These are phyloP conservation scores for Fragaria vesca DNA, from an alignment of 306 rosid species.

Conservation along the genomic window DNA sequence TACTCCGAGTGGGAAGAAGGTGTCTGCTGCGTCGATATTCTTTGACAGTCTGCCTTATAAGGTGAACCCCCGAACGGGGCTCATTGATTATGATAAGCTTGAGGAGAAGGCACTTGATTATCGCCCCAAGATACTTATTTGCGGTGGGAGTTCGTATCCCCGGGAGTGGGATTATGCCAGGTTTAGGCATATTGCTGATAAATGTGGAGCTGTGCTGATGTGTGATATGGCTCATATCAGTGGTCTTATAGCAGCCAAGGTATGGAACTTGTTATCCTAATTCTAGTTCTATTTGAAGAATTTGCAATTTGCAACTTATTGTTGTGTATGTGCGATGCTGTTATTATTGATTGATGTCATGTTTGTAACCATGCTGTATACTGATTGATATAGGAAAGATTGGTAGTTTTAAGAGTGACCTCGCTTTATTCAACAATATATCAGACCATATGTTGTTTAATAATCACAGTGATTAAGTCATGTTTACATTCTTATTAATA, in stretches of 20 bases:
- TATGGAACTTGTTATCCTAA: constrained; percentile 17
- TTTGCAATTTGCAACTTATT: neutral
- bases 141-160: constrained; percentile 90
- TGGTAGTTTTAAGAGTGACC: neutral
- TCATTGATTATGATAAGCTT: constrained; percentile 71
- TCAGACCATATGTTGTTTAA: neutral
- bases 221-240: constrained; percentile 95
- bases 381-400: neutral
- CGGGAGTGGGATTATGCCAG: constrained; percentile 78
- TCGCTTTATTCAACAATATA: neutral
- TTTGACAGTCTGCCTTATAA: constrained; percentile 73
- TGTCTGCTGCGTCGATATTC: constrained; percentile 70
- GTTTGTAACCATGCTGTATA: neutral
- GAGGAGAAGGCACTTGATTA: constrained; percentile 79
- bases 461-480: neutral
- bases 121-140: constrained; percentile 79
- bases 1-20: constrained; percentile 66
- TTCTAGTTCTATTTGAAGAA: neutral
- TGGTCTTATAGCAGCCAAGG: constrained; percentile 88
- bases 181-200: constrained; percentile 74
- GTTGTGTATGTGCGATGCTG: neutral
- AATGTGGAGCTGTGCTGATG: constrained; percentile 78
- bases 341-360: neutral
- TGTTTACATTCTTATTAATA: neutral
- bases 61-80: constrained; percentile 73